Conservation (phyloP, 805 yeast genomes). For the Lipomyces anomalus region DNA sequence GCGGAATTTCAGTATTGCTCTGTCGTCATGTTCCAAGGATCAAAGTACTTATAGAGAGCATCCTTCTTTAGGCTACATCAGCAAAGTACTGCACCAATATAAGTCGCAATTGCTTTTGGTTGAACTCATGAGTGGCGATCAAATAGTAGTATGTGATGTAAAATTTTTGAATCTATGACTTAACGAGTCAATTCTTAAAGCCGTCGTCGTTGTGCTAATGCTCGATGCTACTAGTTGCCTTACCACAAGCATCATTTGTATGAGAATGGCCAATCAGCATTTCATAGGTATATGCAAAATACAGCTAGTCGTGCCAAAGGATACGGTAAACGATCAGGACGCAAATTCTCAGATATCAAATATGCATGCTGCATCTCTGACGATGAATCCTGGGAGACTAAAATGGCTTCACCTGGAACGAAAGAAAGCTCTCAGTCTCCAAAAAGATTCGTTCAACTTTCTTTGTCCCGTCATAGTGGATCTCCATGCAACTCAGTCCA, state of each 20-base stretch:
- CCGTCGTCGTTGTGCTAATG: neutral
- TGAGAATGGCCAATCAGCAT: slow-evolving; percentile 1
- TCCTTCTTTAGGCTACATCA: too few relatives aligned
- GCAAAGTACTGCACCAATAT: slow-evolving; percentile 1
- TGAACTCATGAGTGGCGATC: neutral
- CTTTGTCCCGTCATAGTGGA: neutral
- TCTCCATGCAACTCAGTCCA: neutral
- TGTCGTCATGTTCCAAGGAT: too few relatives aligned
- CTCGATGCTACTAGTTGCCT: neutral
- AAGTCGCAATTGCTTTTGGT: neutral
- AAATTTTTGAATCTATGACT: neutral
- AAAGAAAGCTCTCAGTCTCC: neutral
- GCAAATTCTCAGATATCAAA: too few relatives aligned
- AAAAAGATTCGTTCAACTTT: neutral
- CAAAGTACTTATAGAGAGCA: too few relatives aligned
- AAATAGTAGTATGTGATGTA: neutral
- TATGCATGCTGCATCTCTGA: too few relatives aligned
- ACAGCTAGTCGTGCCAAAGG: neutral
- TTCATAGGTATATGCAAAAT: neutral
- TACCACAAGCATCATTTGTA: neutral
- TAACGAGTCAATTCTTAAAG: neutral
- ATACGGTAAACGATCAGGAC: neutral
- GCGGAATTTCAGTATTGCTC: too few relatives aligned
- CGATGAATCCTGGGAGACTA: neutral
- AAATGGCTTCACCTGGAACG: neutral